phyloP scores from a whole-genome alignment of 163 green algal genomes.

The Prototheca stagnorum region DNA sequence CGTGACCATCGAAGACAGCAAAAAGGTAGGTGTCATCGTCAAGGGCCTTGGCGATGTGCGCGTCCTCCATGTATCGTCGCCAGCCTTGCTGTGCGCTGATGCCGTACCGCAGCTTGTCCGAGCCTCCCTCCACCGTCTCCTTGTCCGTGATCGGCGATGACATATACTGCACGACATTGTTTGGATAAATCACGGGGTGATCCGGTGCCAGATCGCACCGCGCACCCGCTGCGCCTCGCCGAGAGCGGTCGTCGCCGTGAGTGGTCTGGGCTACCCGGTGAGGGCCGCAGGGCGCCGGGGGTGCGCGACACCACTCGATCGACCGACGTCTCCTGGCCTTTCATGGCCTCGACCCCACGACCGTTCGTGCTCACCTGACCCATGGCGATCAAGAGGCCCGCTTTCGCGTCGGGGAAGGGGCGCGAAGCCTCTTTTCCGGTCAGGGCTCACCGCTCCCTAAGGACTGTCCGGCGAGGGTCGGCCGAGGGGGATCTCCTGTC shows the following conservation, averaged over 20 bases:
- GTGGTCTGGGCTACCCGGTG: too few relatives aligned
- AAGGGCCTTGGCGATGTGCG: slow-evolving; percentile 45
- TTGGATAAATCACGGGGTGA: neutral
- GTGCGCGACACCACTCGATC: too few relatives aligned
- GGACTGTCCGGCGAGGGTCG: too few relatives aligned
- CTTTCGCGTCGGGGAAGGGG: too few relatives aligned
- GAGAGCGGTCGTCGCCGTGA: too few relatives aligned
- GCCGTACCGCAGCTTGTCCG: slow-evolving; percentile 25
- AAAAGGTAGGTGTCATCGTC: slow-evolving; percentile 54
- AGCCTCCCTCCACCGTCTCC: slow-evolving; percentile 28
- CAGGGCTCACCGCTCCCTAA: too few relatives aligned
- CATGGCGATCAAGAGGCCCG: too few relatives aligned
- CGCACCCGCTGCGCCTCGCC: neutral
- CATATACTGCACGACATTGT: slow-evolving; percentile 40
- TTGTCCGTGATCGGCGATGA: slow-evolving; percentile 63
- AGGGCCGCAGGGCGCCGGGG: too few relatives aligned
- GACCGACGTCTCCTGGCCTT: neutral
- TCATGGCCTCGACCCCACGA: neutral
- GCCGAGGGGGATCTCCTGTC: too few relatives aligned
- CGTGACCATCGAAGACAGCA: slow-evolving; percentile 74
- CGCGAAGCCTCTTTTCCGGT: too few relatives aligned
- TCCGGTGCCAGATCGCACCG: neutral
- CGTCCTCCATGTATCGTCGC: slow-evolving; percentile 61
- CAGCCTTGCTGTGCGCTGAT: slow-evolving; percentile 18
- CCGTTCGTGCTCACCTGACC: too few relatives aligned